These are phyloP conservation scores for Isatis lusitanica DNA, from an alignment of 441 rosid genomes.

Conservation along the genomic window DNA sequence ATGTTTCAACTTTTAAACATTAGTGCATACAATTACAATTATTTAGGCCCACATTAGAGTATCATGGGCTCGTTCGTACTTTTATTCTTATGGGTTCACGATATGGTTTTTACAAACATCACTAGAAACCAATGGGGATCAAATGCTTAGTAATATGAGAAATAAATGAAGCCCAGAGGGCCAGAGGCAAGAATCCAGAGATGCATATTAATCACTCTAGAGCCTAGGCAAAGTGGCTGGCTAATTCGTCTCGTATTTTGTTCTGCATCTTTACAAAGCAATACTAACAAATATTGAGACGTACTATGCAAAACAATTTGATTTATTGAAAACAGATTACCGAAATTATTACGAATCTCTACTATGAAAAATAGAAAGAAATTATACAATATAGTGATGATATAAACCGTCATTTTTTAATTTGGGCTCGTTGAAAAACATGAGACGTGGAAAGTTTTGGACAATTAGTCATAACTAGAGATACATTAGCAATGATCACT, in stretches of 20 bases:
- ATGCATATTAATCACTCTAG: neutral
- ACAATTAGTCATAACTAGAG: too few relatives aligned
- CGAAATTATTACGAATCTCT: neutral
- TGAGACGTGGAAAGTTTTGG: neutral
- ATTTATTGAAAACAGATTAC: too few relatives aligned
- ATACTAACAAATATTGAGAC: neutral
- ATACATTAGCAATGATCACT: too few relatives aligned
- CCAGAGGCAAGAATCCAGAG: too few relatives aligned
- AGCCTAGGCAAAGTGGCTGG: neutral
- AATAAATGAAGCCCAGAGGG: neutral
- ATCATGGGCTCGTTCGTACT: constrained; percentile 9
- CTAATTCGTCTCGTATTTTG: neutral
- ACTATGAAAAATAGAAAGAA: neutral
- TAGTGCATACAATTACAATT: too few relatives aligned
- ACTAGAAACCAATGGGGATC: neutral
- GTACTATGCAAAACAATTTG: neutral
- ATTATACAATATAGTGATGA: neutral
- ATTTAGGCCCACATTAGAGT: neutral
- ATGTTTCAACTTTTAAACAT: neutral
- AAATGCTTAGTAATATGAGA: neutral
- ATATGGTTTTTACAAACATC: neutral
- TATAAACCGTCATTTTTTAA: neutral
- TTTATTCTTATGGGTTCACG: neutral
- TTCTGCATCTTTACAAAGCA: neutral
- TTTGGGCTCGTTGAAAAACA: neutral